Base-by-base conservation (phyloP, 1,284 basidiomycete species). In the Entoloma clypeatum region DNA sequence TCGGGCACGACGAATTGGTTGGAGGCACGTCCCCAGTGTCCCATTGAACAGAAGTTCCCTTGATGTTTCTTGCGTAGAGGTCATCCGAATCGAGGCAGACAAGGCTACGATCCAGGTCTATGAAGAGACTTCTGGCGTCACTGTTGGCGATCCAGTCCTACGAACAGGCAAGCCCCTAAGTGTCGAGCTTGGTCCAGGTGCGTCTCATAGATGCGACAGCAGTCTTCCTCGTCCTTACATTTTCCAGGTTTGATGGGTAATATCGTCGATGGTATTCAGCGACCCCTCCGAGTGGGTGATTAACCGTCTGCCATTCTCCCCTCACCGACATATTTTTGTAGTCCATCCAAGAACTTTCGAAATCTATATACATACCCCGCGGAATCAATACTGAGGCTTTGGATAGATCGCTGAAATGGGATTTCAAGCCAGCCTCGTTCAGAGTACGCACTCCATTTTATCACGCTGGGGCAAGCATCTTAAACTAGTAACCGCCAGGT, bases 51-150 rank as follows among this genome's bases (percentile, higher is more conserved):
- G 2, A 7, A 27, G 13, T n/a, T n/a, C 23, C 34, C 11, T 29
- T 33, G n/a, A 7, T 7, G 11, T 29, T 19, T 27, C 58, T n/a
- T n/a, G n/a, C n/a, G n/a, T n/a, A 92, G 93, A 97, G 88, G 93
- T 97, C 58, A 97, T 97, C 56, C 81, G 94, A 60, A 96, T 97
- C 67, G 93, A 97, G 57, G 81, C 82, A 45, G 94, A 96, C 69
- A 93, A 97, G 69, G 88, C 92, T 38, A 99, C 95, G 6, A 98
- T 99, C 51, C 96, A 99, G 68, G 96, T 99, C n/a, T 99, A 99
- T 62, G 96, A 97, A 64, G 94, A 97, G 72, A 97, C 93, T 3
- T 94, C 94, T 37, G 93, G 94, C 54, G 92, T 99, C 39, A 96
- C 92, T 11, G 93, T 99, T 44, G 95, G 95, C 31, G 95, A 99